Conservation (phyloP, 2,329 filamentous ascomycete species). For the Lecanicillium sp. region DNA sequence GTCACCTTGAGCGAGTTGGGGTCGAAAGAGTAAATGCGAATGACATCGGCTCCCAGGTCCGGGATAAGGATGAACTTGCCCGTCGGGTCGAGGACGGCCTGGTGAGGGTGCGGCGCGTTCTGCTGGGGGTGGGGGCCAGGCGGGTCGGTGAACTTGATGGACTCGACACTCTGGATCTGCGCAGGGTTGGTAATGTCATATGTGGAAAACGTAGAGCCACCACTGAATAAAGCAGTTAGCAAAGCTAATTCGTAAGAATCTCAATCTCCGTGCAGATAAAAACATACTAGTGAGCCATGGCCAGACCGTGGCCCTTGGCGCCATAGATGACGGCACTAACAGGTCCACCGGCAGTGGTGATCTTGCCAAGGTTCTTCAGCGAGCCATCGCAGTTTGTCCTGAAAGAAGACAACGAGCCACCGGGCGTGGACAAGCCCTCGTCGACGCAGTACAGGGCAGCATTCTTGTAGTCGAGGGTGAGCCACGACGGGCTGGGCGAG, state of each 20-base stretch:
- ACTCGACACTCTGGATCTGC: constrained; percentile 27
- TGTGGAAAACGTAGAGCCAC: constrained; percentile 33
- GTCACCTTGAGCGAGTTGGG: constrained; percentile 34
- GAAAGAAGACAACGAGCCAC: constrained; percentile 41
- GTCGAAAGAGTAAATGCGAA: constrained; percentile 47
- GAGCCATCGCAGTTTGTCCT: constrained; percentile 27
- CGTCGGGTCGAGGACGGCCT: constrained; percentile 58
- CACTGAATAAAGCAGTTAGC: constrained; percentile 19
- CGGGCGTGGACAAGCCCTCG: constrained; percentile 41
- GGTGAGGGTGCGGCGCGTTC: constrained; percentile 53
- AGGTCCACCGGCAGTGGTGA: constrained; percentile 30
- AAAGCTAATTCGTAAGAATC: too few relatives aligned
- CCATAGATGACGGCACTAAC: constrained; percentile 38
- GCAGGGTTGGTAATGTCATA: constrained; percentile 34
- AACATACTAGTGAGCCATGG: constrained; percentile 39
- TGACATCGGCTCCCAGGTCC: constrained; percentile 57
- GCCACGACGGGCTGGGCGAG: constrained; percentile 50
- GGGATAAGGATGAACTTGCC: constrained; percentile 55
- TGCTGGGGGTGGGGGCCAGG: constrained; percentile 39
- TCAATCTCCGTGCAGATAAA: too few relatives aligned
- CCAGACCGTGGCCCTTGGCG: constrained; percentile 24
- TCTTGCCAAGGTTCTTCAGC: constrained; percentile 28
- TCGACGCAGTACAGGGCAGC: constrained; percentile 51
- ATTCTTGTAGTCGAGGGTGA: constrained; percentile 44
- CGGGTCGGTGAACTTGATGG: constrained; percentile 29